These are phyloP conservation scores for Phytophthora capsici DNA, from an alignment of 352 stramenopile species.

Conservation along the genomic window DNA sequence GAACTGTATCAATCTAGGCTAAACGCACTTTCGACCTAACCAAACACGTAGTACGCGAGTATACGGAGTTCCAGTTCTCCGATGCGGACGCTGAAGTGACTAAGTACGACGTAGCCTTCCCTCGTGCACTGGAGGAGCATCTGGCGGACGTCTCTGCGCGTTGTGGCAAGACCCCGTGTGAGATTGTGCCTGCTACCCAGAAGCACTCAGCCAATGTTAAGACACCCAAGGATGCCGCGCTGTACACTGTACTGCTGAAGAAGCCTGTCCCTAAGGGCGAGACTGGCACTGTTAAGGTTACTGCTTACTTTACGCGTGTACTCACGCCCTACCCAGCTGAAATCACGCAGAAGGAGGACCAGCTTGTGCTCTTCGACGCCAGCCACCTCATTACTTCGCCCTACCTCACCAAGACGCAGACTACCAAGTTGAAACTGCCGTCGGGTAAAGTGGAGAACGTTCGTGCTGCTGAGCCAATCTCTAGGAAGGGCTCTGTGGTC, in stretches of 20 bases:
- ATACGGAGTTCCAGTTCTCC: constrained; percentile 77
- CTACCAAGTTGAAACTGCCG: constrained; percentile 86
- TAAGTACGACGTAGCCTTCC: constrained; percentile 74
- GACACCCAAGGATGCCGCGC: constrained; percentile 44
- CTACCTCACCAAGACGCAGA: constrained; percentile 82
- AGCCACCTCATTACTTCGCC: constrained; percentile 73
- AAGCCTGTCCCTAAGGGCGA: constrained; percentile 57
- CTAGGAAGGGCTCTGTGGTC: constrained; percentile 76
- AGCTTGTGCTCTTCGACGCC: constrained; percentile 84
- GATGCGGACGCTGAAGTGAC: constrained; percentile 59
- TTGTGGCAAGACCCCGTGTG: constrained; percentile 73
- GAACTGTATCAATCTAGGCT: constrained; percentile 36
- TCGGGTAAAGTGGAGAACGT: constrained; percentile 78
- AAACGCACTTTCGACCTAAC: constrained; percentile 86
- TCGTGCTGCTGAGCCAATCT: constrained; percentile 57
- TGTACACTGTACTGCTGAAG: constrained; percentile 81
- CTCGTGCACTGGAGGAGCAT: constrained; percentile 54
- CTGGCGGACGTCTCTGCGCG: constrained; percentile 74
- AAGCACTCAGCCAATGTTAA: constrained; percentile 33
- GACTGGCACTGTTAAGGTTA: constrained; percentile 74
- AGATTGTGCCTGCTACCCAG: constrained; percentile 57
- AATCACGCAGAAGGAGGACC: constrained; percentile 83
- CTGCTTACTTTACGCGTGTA: constrained; percentile 77
- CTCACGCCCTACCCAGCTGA: constrained; percentile 81
- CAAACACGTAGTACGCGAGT: constrained; percentile 80